Percentiles rank a stretch among this genome's conserved stretches.
Conservation (phyloP, 345 rosid genomes). For the Microthlaspi erraticum region DNA sequence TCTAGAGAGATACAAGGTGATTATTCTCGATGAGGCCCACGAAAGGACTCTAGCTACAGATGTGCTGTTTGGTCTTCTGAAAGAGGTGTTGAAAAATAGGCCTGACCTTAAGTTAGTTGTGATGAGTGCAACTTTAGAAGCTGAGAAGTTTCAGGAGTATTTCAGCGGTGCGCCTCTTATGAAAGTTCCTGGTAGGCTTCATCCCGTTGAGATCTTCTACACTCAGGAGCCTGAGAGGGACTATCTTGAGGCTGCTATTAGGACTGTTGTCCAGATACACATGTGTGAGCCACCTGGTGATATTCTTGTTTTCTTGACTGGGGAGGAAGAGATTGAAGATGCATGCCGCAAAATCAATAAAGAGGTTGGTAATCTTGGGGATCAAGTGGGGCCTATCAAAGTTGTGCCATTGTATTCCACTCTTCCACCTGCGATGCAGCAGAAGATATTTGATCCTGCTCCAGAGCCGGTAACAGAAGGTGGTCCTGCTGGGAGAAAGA, state of each 20-base stretch:
- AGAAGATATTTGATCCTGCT: constrained; percentile 97
- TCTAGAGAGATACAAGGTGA: constrained; percentile 92
- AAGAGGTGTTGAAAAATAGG: constrained; percentile 87
- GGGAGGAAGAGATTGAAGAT: constrained; percentile 99
- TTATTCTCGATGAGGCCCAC: constrained; percentile 97
- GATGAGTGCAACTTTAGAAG: constrained; percentile 99
- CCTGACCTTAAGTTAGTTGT: constrained; percentile 93
- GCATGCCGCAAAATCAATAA: constrained; percentile 90
- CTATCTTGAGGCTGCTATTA: constrained; percentile 92
- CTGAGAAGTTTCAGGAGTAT: constrained; percentile 97
- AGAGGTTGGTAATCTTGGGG: constrained; percentile 76
- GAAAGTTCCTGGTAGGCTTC: constrained; percentile 99
- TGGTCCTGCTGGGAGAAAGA: constrained; percentile 92
- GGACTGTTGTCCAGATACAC: constrained; percentile 96
- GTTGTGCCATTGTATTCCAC: constrained; percentile 92
- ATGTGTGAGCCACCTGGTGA: constrained; percentile 80
- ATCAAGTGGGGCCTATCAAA: constrained; percentile 93
- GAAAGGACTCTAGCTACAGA: constrained; percentile 97
- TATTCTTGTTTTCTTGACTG: constrained; percentile 96
- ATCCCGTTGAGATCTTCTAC: constrained; percentile 94
- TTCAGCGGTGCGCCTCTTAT: constrained; percentile 89
- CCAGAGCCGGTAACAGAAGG: constrained; percentile 84
- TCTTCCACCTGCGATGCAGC: constrained; percentile 98
- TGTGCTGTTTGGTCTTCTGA: constrained; percentile 91
- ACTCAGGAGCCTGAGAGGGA: constrained; percentile 99